Evolutionary conservation across 805 yeast species (phyloP).

Genomic region (Candida krabiensis): DNA sequence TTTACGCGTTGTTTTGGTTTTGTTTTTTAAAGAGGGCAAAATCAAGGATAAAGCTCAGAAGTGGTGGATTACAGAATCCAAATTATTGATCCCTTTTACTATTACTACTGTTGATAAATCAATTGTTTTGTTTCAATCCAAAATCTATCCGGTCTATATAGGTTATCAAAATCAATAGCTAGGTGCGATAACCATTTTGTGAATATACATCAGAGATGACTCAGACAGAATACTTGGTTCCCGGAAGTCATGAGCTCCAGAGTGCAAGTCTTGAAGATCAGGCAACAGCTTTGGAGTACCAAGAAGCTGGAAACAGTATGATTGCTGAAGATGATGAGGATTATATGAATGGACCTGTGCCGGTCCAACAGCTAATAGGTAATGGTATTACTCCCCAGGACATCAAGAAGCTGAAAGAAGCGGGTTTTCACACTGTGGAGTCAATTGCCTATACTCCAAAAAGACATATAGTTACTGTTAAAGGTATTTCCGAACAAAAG

Average conservation of each 20-base stretch:
- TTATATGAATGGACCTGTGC: constrained; percentile 50
- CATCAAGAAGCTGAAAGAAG: constrained; percentile 74
- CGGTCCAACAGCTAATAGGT: constrained; percentile 57
- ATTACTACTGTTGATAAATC: too few species aligned
- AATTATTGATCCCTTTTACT: too few species aligned
- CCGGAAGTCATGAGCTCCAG: constrained; percentile 10
- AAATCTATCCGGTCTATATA: too few species aligned
- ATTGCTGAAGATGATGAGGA: constrained; percentile 44
- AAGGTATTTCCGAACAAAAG: constrained; percentile 94
- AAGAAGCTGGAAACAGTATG: constrained; percentile 36
- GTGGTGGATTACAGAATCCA: not conserved
- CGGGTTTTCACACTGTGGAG: constrained; percentile 87
- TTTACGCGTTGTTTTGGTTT: constrained; percentile 23
- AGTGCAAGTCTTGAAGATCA: constrained; percentile 4
- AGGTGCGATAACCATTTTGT: too few species aligned
- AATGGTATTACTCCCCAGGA: constrained; percentile 85
- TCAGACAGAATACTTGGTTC: constrained; percentile 10
- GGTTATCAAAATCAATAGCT: too few species aligned
- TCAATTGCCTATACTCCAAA: constrained; percentile 92
- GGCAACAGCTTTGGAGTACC: constrained; percentile 12
- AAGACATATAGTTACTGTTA: constrained; percentile 70
- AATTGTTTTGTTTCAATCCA: too few species aligned
- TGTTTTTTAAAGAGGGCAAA: constrained; percentile 14
- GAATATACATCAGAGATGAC: too few species aligned
- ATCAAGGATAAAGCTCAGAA: not conserved